Base-by-base conservation (phyloP, 75 land plant genomes). In the Adiantum capillusveneris region DNA sequence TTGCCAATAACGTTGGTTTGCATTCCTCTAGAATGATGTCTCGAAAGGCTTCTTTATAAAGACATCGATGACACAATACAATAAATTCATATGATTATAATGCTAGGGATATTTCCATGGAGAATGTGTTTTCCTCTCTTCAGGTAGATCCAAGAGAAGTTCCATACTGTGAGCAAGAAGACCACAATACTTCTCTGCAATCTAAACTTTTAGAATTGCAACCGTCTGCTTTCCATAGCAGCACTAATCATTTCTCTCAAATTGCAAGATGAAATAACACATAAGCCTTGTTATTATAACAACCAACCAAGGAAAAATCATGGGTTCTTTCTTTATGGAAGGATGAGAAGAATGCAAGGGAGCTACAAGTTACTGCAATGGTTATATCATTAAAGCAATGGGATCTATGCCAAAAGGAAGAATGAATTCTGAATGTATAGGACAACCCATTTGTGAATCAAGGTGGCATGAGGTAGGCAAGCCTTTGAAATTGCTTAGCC, bases 351-450 rank as follows among this genome's bases (percentile, higher is more conserved):
- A 21, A 66, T 81, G 53, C 72, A 74, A 66, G 90, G 88, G 7
- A 93, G 76, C 72, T 64, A 77, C 90, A 14, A 88, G 72, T 65
- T 88, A 81, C 64, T 93, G 98, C 60, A 72, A 81, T 41, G 85
- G 74, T 51, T 93, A 95, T 68, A 72, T 93, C 53, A 78, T 93
- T 24, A 63, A 67, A 54, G 94, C 84, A 20, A 93, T 93, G 98
- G 98, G 94, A 7, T 93, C 98, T 7, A 93, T 93, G 98, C 98
- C 98, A 9, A 95, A 93, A 70, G 98, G 94, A 26, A 71, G 98
- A 20, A 93, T 88, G 52, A 88, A 95, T 53, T 81, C 79, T 9
- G 59, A 65, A 1, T 88, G 98, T 72, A 80, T 93, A 62, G 87
- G 98, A 0, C 66, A 67, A 44, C 82, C 87, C 0, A 85, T 93